These are phyloP conservation scores for Fusarium palustre DNA, from an alignment of 2,329 filamentous ascomycete species.

Conservation along the genomic window DNA sequence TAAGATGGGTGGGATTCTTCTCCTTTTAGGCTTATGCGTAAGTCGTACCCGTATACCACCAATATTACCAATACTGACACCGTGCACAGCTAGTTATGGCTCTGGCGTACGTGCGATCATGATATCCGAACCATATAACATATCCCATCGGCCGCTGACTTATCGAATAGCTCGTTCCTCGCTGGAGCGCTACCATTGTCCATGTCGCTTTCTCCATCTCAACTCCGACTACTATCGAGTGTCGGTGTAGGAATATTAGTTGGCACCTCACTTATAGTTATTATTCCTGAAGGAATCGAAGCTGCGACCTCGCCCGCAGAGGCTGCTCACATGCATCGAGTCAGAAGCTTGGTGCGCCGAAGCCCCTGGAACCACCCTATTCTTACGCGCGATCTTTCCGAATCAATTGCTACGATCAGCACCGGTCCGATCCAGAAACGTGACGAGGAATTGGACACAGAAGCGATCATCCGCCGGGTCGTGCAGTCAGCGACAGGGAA, in stretches of 20 bases:
- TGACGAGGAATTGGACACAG: slow-evolving; percentile 17
- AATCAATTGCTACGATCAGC: slow-evolving; percentile 39
- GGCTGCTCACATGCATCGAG: slow-evolving; percentile 54
- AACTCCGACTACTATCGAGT: slow-evolving; percentile 89
- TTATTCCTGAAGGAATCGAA: slow-evolving; percentile 96
- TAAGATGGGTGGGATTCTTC: slow-evolving; percentile 56
- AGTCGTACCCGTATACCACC: slow-evolving; percentile 34
- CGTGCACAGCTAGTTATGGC: slow-evolving; percentile 66
- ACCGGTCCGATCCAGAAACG: slow-evolving; percentile 20
- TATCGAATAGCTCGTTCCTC: slow-evolving; percentile 80
- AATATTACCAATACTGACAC: slow-evolving; percentile 40
- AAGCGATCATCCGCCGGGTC: slow-evolving; percentile 34
- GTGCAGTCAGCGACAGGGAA: slow-evolving; percentile 15
- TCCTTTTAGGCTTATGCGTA: slow-evolving; percentile 58
- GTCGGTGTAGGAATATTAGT: slow-evolving; percentile 94
- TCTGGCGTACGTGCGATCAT: slow-evolving; percentile 61
- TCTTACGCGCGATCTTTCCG: slow-evolving; percentile 43
- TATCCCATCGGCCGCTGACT: slow-evolving; percentile 36
- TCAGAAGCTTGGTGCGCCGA: slow-evolving; percentile 50
- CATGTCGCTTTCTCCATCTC: slow-evolving; percentile 86
- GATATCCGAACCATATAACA: slow-evolving; percentile 26
- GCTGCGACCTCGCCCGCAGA: slow-evolving; percentile 76
- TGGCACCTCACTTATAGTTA: slow-evolving; percentile 94
- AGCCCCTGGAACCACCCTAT: slow-evolving; percentile 48
- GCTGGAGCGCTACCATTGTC: slow-evolving; percentile 91